A percentile compares a stretch with the other conserved stretches of the same genome.
These are phyloP conservation scores for Nicotiana paniculata DNA, from an alignment of 257 asterid species.

Conservation along the genomic window DNA sequence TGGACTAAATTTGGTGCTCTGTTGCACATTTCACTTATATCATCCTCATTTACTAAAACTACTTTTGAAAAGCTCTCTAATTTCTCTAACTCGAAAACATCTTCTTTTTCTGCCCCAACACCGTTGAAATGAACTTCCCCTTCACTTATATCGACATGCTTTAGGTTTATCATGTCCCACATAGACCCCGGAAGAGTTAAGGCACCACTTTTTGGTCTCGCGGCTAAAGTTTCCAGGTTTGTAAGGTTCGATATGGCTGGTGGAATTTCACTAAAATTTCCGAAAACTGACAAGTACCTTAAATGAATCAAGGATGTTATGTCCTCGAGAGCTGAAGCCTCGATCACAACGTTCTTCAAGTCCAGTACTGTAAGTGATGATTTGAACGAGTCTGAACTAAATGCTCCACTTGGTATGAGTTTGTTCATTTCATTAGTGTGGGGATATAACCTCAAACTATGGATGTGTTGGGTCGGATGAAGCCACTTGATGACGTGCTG, in stretches of 20 bases:
- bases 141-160: neutral
- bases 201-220: neutral
- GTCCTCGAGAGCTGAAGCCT: neutral
- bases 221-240: neutral
- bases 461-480: neutral
- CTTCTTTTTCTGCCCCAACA: neutral
- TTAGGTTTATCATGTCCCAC: conserved; percentile 9
- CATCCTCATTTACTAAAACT: neutral
- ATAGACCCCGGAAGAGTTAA: neutral
- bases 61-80: neutral
- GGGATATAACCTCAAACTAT: neutral
- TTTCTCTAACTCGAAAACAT: neutral
- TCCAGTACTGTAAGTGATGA: neutral
- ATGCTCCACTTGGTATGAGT: neutral
- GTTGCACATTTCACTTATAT: neutral
- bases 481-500: neutral
- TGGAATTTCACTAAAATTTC: neutral
- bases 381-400: neutral
- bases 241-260: neutral
- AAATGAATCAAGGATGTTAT: neutral
- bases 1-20: conserved; percentile 3
- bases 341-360: neutral
- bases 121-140: neutral
- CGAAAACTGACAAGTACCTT: neutral
- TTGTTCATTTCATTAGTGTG: neutral